These are phyloP conservation scores for Microbotryum intermedium DNA, from an alignment of 1,284 basidiomycete genomes.

Conservation along the genomic window DNA sequence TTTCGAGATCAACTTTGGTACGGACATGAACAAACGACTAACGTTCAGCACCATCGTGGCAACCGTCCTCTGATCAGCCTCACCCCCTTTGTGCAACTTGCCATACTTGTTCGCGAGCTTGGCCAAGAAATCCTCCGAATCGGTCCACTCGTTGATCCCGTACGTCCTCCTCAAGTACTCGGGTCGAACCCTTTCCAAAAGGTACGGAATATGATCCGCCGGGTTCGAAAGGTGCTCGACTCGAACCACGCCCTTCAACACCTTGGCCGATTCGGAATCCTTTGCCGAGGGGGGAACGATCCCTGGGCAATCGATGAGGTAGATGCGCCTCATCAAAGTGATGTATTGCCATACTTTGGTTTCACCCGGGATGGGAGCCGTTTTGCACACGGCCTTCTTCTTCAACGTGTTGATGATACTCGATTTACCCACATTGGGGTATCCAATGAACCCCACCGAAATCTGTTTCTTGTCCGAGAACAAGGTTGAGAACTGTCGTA, in stretches of 20 bases:
- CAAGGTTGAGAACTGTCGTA: conserved; percentile 91
- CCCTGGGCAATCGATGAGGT: conserved; percentile 98
- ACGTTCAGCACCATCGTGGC: conserved; percentile 85
- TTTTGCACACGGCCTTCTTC: conserved; percentile 93
- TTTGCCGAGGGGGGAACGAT: conserved; percentile 88
- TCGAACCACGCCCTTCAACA: conserved; percentile 93
- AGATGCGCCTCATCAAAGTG: conserved; percentile 88
- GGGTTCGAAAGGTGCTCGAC: conserved; percentile 92
- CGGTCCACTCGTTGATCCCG: conserved; percentile 54
- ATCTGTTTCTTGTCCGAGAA: conserved; percentile 99
- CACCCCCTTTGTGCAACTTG: conserved; percentile 84
- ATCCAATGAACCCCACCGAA: conserved; percentile 94
- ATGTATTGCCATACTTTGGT: conserved; percentile 99
- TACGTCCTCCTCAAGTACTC: conserved; percentile 90
- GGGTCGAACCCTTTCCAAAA: conserved; percentile 83
- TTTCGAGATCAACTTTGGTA: background rate
- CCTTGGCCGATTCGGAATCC: conserved; percentile 84
- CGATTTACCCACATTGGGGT: conserved; percentile 97
- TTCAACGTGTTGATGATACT: conserved; percentile 98
- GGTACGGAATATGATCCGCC: conserved; percentile 81
- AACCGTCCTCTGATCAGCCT: conserved; percentile 84
- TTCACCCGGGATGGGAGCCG: conserved; percentile 95
- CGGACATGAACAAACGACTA: conserved; percentile 12
- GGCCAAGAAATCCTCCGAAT: conserved; percentile 70
- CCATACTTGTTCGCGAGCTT: conserved; percentile 84